phyloP scores from a whole-genome alignment of 495 filamentous ascomycete genomes.

The Penicillium crystallinum region DNA sequence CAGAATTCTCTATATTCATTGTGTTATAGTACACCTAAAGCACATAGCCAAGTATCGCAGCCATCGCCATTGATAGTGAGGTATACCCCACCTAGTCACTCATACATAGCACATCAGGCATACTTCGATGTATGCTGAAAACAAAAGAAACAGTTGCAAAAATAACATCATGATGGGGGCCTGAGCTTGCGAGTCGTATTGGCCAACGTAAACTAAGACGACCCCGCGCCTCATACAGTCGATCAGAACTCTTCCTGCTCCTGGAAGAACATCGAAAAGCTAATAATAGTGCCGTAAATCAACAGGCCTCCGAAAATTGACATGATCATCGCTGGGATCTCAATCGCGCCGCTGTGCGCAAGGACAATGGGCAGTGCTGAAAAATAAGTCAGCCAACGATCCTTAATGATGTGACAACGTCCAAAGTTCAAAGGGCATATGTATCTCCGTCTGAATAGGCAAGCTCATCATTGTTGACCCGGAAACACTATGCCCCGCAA shows the following conservation, averaged over 20 bases:
- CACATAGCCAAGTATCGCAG: constrained; percentile 15
- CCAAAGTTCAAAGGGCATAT: not conserved
- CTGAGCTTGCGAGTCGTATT: not conserved
- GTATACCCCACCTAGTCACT: constrained; percentile 8
- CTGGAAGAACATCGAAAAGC: constrained; percentile 96
- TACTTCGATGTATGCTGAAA: constrained; percentile 8
- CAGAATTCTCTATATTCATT: constrained; percentile 22
- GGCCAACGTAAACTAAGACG: not conserved
- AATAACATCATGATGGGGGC: constrained; percentile 11
- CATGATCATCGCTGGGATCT: constrained; percentile 88
- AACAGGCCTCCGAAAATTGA: constrained; percentile 84
- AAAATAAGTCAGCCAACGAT: constrained; percentile 18
- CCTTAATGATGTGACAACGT: not conserved
- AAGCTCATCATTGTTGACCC: not conserved
- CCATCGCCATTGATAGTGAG: constrained; percentile 11
- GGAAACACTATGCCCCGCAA: not conserved
- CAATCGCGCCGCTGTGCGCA: constrained; percentile 76
- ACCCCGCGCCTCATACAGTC: not conserved
- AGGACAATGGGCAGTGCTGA: constrained; percentile 87
- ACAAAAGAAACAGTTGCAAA: constrained; percentile 11
- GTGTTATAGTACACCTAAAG: constrained; percentile 21
- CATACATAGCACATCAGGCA: constrained; percentile 15
- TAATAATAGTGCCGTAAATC: constrained; percentile 97
- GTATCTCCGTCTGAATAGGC: not conserved
- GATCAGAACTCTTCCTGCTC: constrained; percentile 84